Conservation (phyloP, 441 rosid genomes). For the Jatropha multifida region DNA sequence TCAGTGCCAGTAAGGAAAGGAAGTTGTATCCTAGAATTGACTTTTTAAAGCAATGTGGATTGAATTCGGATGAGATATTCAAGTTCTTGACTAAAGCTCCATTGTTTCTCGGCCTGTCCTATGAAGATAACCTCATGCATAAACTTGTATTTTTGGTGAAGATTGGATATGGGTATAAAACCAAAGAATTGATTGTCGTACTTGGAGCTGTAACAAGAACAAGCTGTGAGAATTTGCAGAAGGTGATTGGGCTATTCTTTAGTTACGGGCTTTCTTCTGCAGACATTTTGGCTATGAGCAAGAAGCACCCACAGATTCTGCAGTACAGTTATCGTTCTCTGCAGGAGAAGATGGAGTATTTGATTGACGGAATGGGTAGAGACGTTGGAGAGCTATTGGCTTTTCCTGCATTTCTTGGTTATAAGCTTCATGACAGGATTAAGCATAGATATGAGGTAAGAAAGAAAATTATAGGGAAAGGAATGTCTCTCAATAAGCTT, state of each 20-base stretch:
- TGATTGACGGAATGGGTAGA: slow-evolving; percentile 69
- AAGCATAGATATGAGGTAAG: slow-evolving; percentile 69
- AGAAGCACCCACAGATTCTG: slow-evolving; percentile 75
- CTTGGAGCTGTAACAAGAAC: slow-evolving; percentile 78
- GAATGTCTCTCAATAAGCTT: slow-evolving; percentile 74
- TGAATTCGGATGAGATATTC: slow-evolving; percentile 58
- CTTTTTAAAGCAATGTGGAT: slow-evolving; percentile 67
- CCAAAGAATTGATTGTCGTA: slow-evolving; percentile 58
- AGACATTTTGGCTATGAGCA: slow-evolving; percentile 68
- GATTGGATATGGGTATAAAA: slow-evolving; percentile 62
- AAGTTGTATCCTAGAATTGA: slow-evolving; percentile 60
- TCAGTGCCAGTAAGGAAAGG: slow-evolving; percentile 70
- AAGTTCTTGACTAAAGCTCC: slow-evolving; percentile 76
- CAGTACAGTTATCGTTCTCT: slow-evolving; percentile 57
- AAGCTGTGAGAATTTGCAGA: slow-evolving; percentile 73
- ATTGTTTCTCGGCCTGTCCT: slow-evolving; percentile 62
- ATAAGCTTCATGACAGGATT: slow-evolving; percentile 71
- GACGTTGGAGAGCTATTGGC: slow-evolving; percentile 60
- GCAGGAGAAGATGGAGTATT: slow-evolving; percentile 69
- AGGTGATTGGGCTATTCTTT: slow-evolving; percentile 59
- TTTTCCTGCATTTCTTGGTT: slow-evolving; percentile 83
- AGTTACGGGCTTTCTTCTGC: slow-evolving; percentile 54
- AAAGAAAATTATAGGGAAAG: slow-evolving; percentile 54
- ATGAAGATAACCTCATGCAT: slow-evolving; percentile 45
- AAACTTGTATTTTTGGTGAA: slow-evolving; percentile 67